Evolutionary conservation across 192 early-diverging fungal species (phyloP), one percentile per base, ranked within the genome.

Genomic region (Helicostylum pulchrum): DNA sequence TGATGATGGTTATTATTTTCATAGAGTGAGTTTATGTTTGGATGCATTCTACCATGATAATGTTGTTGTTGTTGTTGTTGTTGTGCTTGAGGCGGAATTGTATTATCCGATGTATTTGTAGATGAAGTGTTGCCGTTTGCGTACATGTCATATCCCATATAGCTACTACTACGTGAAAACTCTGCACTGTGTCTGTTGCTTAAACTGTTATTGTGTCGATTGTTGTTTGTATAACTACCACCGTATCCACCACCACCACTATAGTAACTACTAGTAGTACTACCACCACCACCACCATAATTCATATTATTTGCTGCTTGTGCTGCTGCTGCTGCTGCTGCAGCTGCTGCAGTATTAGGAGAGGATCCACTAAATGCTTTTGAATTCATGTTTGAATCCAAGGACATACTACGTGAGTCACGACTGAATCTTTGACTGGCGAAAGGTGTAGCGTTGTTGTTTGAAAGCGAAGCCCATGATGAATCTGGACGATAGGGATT

Each of bases 401-500:
- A 45, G 19, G 57, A 59, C 43, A 59, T 43, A 43, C 32, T 39
- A 7, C 57, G 57, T 44, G 36, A 59, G 2, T 59, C 57, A 23
- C 57, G 39, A 30, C 43, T 59, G 14, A 59, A 59, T 15, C 57
- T 31, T 26, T 59, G 57, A 1, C 39, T 59, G 14, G 17, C 11
- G 4, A 39, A 39, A 39, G 36, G 36, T 9, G 36, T 39, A 39
- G 7, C 6, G 6, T 39, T 6, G 4, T 39, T 39, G 6, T 4
- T 39, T 39, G 50, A 52, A 10, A 26, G 9, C 0, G 50, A 52
- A 23, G 50, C 50, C 53, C 53, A 55, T 15, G 20, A 6, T 5
- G 32, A 10, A n/a, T 64, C 62, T 44, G 62, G 62, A 17, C 50
- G 50, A 53, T 64, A 64, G 20, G 62, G 62, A 2, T 39, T 54